Evolutionary conservation across 345 rosid genomes (phyloP).

Genomic region (Excoecaria cochinchinensis): DNA sequence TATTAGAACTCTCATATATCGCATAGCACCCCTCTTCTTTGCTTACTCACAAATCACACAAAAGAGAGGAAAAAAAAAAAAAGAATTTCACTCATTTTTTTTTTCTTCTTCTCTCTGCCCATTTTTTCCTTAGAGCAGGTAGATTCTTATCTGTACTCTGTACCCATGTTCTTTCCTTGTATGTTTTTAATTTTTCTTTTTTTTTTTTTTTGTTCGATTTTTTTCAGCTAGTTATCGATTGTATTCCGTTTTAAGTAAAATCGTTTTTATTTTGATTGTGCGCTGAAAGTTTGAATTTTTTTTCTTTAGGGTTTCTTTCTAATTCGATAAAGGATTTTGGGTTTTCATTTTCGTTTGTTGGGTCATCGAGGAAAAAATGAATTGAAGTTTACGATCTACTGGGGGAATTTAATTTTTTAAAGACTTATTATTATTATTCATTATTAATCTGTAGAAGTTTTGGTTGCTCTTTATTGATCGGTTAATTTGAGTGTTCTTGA

Average conservation of each 20-base stretch:
- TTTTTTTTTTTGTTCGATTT: neutral
- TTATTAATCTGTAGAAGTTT: neutral
- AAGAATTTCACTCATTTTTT: neutral
- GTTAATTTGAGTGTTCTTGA: neutral
- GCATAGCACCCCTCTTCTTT: neutral
- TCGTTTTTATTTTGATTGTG: neutral
- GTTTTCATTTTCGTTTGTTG: neutral
- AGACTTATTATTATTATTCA: neutral
- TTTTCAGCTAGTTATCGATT: neutral
- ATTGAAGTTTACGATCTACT: conserved; percentile 5
- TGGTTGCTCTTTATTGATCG: neutral
- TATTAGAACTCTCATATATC: no score
- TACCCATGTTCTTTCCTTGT: neutral
- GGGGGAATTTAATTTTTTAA: neutral
- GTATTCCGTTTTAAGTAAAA: neutral
- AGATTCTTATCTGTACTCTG: neutral
- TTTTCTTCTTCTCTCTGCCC: neutral
- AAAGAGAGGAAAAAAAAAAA: no score
- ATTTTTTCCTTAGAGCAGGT: neutral
- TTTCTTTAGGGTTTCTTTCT: neutral
- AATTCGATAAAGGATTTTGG: neutral
- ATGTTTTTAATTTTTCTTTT: neutral
- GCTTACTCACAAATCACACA: neutral
- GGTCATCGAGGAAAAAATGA: neutral
- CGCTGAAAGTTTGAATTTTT: neutral